Base-by-base conservation (phyloP, 495 filamentous ascomycete species). In the Recurvomyces mirabilis region DNA sequence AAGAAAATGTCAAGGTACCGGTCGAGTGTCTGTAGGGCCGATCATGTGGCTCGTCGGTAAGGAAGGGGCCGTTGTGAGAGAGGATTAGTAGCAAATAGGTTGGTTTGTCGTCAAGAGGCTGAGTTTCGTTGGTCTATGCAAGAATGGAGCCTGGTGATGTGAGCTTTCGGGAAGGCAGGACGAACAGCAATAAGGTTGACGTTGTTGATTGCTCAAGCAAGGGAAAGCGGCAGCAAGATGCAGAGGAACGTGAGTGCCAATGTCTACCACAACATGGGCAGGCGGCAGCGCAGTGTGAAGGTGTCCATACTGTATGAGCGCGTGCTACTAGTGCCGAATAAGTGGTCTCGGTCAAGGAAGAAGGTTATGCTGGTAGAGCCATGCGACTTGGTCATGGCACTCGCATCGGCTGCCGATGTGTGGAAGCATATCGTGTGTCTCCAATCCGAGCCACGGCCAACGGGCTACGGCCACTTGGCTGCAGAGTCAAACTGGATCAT, bases 131-230 rank as follows among this genome's bases (percentile, higher is more conserved):
- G 32, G 26, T 12, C 24, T 18, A 2, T 20, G 21, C 23, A 36
- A 14, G 4, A 12, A 17, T 26, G 18, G 10, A 35, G 15, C 25
- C 21, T 25, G 41, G 7, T 10, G 33, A 14, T 18, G 23, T 36
- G 18, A 37, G 47, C 11, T 32, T 24, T n/a, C n/a, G n/a, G 5
- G 31, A 13, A 28, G 21, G 28, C 31, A 12, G 32, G 22, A 35
- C 32, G 37, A 9, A 21, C 28, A 15, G 9, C 29, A 39, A 26
- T 2, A 7, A 26, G 23, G 49, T n/a, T n/a, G 18, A 19, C 43
- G 49, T 40, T 47, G 43, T 30, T 43, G 39, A 52, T 47, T 52
- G 49, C 49, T 52, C 37, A 52, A 47, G 49, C 49, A 52, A 52
- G 49, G 49, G 39, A 36, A 28, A 18, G 35, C 41, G 43, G 38